Evolutionary conservation across 2,329 filamentous ascomycete genomes (phyloP), one percentile per base, ranked within the genome.

Genomic region (Proliferodiscus dingleyae): DNA sequence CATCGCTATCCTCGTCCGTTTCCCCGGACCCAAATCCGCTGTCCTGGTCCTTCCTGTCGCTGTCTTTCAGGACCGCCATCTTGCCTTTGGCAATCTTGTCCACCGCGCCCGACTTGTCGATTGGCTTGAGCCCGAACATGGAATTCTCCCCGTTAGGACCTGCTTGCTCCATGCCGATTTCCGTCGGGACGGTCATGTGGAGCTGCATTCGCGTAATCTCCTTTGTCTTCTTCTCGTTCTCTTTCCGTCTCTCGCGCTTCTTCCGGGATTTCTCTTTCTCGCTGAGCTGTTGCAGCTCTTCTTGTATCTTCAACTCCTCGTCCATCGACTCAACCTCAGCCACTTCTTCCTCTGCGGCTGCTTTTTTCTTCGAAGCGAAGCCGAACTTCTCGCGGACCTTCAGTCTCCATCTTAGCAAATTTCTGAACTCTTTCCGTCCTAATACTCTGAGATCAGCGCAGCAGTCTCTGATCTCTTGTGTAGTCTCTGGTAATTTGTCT

Each of bases 131-230:
- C 2, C 81, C 81, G 64, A 98, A 98, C 73, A 95, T 93, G 22
- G 87, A 74, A 37, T 89, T 87, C 33, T 89, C 83, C 19, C 88
- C 90, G 40, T 79, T 73, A 0, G 87, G 86, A 0, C 88, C 88
- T 19, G 78, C 70, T 66, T 93, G 89, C 63, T 95, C 93, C 70
- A 95, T 79, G 60, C 93, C 93, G 52, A 98, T 95, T 54, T 98
- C 93, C 74, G 89, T 93, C 6, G 93, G 93, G 1, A 89, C 87
- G 2, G 84, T 85, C 93, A 98, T 98, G 69, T 96, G 85, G 72
- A 98, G 81, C 67, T 98, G 93, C 85, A 98, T 85, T 26, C 93
- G 83, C n/a, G 95, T 76, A 49, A 97, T 89, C 54, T 97, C 93
- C 57, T 87, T 93, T 57, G 93, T 87, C 68, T 95, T 97, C 66